phyloP scores from a whole-genome alignment of 2,329 filamentous ascomycete genomes.

The Fusarium humuli region DNA sequence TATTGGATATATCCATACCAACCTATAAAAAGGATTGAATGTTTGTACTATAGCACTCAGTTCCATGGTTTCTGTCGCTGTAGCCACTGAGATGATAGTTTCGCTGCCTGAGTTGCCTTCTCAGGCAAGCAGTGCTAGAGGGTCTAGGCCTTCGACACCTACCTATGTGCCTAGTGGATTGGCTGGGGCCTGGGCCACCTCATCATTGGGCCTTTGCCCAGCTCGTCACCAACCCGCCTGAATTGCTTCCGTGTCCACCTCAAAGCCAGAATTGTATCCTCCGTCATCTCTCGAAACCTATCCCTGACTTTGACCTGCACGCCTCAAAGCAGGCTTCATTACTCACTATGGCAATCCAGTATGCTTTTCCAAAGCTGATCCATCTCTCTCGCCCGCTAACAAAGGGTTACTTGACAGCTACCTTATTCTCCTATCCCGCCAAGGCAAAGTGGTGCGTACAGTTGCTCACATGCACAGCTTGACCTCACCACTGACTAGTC shows the following conservation, averaged over 20 bases:
- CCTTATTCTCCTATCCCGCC: constrained; percentile 94
- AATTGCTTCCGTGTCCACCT: constrained; percentile 46
- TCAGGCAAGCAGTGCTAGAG: not conserved
- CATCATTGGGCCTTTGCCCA: constrained; percentile 18
- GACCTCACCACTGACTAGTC: constrained; percentile 33
- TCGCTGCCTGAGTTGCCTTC: not conserved
- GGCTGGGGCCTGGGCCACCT: constrained; percentile 29
- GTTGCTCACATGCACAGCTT: constrained; percentile 16
- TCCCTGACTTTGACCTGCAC: constrained; percentile 31
- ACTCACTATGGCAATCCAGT: constrained; percentile 60
- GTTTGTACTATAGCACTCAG: not conserved
- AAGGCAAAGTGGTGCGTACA: constrained; percentile 96
- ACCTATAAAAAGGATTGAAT: not conserved
- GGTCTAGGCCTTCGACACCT: constrained; percentile 1
- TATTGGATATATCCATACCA: not conserved
- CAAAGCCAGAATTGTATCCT: constrained; percentile 42
- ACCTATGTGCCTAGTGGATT: constrained; percentile 9
- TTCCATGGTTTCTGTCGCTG: not conserved
- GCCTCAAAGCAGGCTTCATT: constrained; percentile 41
- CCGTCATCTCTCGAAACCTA: constrained; percentile 37
- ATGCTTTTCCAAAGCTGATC: constrained; percentile 41
- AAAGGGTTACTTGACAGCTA: constrained; percentile 71
- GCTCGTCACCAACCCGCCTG: constrained; percentile 48
- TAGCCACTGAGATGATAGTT: not conserved
- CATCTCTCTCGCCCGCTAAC: constrained; percentile 38